Conservation (phyloP, 208 protist species). For the Acanthamoeba triangularis region DNA sequence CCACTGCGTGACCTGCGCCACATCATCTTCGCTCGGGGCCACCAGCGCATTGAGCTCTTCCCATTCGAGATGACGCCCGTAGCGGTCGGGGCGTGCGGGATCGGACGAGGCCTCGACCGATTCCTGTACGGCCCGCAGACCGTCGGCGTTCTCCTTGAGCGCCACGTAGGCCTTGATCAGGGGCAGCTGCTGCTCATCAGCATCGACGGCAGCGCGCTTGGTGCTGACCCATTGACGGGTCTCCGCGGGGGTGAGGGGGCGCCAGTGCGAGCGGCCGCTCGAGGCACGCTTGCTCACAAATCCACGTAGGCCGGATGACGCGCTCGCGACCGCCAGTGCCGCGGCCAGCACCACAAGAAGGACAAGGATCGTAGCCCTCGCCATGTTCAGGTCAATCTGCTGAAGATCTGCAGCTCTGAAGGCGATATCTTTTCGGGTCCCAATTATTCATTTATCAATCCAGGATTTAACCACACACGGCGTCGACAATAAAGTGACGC, state of each 20-base stretch:
- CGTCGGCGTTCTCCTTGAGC: constrained; percentile 58
- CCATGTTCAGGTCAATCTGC: too few species aligned
- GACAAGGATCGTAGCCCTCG: too few species aligned
- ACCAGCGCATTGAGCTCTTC: constrained; percentile 36
- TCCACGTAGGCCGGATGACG: neutral
- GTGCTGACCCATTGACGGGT: neutral
- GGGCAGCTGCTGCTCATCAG: neutral
- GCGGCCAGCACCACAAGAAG: neutral
- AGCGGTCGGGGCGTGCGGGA: neutral
- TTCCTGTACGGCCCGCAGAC: neutral
- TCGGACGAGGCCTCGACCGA: constrained; percentile 9
- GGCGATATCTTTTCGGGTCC: too few species aligned
- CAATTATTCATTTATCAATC: too few species aligned
- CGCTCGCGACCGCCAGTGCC: neutral
- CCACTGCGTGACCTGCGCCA: constrained; percentile 8
- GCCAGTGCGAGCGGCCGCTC: neutral
- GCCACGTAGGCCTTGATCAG: constrained; percentile 45
- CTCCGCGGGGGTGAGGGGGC: neutral
- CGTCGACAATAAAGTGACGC: too few species aligned
- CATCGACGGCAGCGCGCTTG: neutral
- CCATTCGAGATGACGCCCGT: constrained; percentile 64
- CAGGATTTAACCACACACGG: too few species aligned
- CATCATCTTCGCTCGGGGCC: neutral
- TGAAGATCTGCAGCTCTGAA: too few species aligned
- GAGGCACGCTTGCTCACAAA: neutral